Evolutionary conservation across 73 alveolate species (phyloP).

Genomic region (Uronychia binucleata): DNA sequence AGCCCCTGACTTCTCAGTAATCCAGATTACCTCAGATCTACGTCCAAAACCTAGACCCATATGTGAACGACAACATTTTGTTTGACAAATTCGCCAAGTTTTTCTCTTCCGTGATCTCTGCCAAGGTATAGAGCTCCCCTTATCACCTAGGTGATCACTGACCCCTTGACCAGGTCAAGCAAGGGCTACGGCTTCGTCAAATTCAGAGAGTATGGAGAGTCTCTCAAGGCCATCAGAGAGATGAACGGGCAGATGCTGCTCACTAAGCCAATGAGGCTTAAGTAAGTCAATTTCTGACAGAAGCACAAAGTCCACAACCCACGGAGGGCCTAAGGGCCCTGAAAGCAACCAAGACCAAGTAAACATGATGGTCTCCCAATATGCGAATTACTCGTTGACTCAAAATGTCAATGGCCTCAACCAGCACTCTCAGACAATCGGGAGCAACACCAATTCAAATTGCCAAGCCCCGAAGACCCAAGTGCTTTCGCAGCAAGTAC

Average conservation of each 20-base stretch:
- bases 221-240: slow-evolving; percentile 59
- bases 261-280: slow-evolving; percentile 58
- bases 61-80: slow-evolving; percentile 41
- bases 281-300: not conserved
- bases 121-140: slow-evolving; percentile 37
- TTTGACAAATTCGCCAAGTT: slow-evolving; percentile 37
- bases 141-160: slow-evolving; percentile 18
- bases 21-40: not conserved
- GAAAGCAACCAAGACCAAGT: not conserved
- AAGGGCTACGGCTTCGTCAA: slow-evolving; percentile 75
- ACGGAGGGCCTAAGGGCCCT: not conserved
- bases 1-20: not conserved
- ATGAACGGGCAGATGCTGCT: slow-evolving; percentile 60
- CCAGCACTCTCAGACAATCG: not conserved
- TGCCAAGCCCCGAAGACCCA: not conserved
- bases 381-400: not conserved
- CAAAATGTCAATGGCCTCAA: not conserved
- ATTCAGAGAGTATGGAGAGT: slow-evolving; percentile 57
- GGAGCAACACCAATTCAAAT: no score
- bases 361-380: not conserved
- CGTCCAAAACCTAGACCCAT: slow-evolving; percentile 57
- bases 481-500: not conserved
- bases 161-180: slow-evolving; percentile 61
- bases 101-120: slow-evolving; percentile 45
- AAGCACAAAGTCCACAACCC: not conserved